Base-by-base conservation (phyloP, 306 rosid species). In the Medicago arabica region DNA sequence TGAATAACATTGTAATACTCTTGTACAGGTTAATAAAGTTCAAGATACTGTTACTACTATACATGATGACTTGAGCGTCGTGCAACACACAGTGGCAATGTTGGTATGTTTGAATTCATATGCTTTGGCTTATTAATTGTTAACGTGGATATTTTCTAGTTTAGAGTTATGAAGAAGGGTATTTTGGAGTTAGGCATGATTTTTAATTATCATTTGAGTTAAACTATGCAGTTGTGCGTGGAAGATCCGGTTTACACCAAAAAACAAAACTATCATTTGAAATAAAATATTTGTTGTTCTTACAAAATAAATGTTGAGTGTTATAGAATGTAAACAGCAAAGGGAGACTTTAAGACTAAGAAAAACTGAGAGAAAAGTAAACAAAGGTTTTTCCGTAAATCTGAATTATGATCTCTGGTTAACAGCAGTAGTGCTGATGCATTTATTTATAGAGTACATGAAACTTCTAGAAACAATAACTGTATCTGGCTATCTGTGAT, bases 1-100 rank as follows among this genome's bases (percentile, higher is more conserved):
- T 75, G 81, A 3, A 77, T 80, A 60, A 76, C 70, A 75, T 67
- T 75, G 66, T 81, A 67, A 63, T 58, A 31, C 69, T 62, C 75
- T 61, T 86, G 18, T 71, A 63, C 91, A 96, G 99, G 99, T 92
- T 79, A 50, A 84, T 63, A 92, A 86, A 72, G 96, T 90, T 81
- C 88, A 89, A 78, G 77, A 74, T 57, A 80, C 91, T 62, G 83
- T 92, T 53, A 66, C 86, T 75, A 72, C 55, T 64, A 77, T 90
- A 46, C 93, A 84, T 65, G 84, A 64, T 54, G 92, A 87, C 81
- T 75, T 96, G 88, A 75, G 82, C 61, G 25, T 67, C 40, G 70
- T 96, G 87, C 92, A 85, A 65, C 70, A 53, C 43, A 60, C 85
- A 76, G 86, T 96, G 74, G 83, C 78, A 75, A 78, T 87, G 67